phyloP scores from a whole-genome alignment of 2,329 filamentous ascomycete genomes.

The Epichloe aotearoae region DNA sequence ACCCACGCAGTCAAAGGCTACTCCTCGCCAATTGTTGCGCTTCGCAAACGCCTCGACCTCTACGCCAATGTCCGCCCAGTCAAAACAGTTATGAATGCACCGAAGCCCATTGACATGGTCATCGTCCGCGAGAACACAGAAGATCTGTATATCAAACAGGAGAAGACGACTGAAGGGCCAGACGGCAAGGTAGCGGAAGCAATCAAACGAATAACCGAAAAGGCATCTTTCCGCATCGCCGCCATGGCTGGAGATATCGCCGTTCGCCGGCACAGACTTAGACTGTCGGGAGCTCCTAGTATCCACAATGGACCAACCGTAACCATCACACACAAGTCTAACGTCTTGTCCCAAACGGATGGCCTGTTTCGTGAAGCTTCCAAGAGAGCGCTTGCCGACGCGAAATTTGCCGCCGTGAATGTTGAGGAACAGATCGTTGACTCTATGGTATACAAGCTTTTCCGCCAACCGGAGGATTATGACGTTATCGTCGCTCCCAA shows the following conservation, averaged over 20 bases:
- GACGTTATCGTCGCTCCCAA: constrained; percentile 97
- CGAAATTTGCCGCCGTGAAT: constrained; percentile 48
- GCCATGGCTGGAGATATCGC: constrained; percentile 93
- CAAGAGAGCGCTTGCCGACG: constrained; percentile 54
- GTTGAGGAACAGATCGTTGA: constrained; percentile 98
- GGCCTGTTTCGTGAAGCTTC: constrained; percentile 82
- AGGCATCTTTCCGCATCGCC: constrained; percentile 73
- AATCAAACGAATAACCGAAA: constrained; percentile 90
- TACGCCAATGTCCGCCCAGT: constrained; percentile 97
- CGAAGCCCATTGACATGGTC: constrained; percentile 77
- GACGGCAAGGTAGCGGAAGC: constrained; percentile 86
- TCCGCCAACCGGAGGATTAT: constrained; percentile 88
- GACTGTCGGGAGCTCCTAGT: constrained; percentile 41
- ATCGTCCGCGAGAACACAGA: constrained; percentile 99
- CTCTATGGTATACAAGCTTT: constrained; percentile 99
- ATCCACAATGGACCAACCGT: constrained; percentile 63
- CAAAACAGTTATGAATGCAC: constrained; percentile 59
- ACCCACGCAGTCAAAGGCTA: constrained; percentile 85
- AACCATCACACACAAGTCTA: constrained; percentile 97
- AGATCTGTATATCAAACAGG: constrained; percentile 96
- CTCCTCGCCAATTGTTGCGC: constrained; percentile 89
- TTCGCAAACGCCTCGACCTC: constrained; percentile 87
- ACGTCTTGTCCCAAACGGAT: constrained; percentile 92
- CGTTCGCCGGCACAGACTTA: constrained; percentile 68
- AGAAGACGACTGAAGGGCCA: constrained; percentile 64